These are phyloP conservation scores for Graphiopsis chlorocephala DNA, from an alignment of 2,329 filamentous ascomycete genomes.

Conservation along the genomic window DNA sequence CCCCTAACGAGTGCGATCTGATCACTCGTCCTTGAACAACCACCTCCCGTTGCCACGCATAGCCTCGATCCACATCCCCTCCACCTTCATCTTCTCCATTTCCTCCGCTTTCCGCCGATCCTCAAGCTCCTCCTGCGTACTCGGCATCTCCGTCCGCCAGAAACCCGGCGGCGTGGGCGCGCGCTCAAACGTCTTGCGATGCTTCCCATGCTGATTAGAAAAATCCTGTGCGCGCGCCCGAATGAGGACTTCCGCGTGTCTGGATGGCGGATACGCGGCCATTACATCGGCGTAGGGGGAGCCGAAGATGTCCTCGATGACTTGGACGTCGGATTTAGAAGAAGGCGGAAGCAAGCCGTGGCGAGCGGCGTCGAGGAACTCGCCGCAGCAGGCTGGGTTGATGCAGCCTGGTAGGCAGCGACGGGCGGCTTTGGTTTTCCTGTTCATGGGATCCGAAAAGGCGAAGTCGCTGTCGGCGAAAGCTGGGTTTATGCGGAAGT, in stretches of 20 bases:
- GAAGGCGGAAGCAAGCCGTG: constrained; percentile 26
- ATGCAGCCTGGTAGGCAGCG: constrained; percentile 72
- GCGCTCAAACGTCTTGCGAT: constrained; percentile 71
- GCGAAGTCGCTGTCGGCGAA: constrained; percentile 72
- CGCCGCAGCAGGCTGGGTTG: constrained; percentile 69
- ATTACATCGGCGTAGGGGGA: constrained; percentile 25
- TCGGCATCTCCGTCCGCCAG: constrained; percentile 87
- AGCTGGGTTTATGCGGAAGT: constrained; percentile 79
- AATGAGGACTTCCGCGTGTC: constrained; percentile 66
- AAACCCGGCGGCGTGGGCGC: constrained; percentile 77
- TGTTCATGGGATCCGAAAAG: constrained; percentile 70
- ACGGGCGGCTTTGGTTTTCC: constrained; percentile 53
- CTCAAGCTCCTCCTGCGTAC: constrained; percentile 72
- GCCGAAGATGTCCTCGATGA: constrained; percentile 30
- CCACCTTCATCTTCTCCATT: constrained; percentile 62
- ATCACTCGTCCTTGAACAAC: constrained; percentile 73
- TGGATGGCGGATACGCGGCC: constrained; percentile 37
- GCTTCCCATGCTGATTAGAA: constrained; percentile 72
- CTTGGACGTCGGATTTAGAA: constrained; percentile 27
- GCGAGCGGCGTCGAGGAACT: constrained; percentile 65
- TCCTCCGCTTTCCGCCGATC: constrained; percentile 65
- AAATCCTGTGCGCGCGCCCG: constrained; percentile 71
- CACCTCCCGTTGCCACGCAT: constrained; percentile 73
- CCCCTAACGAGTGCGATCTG: neutral
- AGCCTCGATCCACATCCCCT: constrained; percentile 76